These are phyloP conservation scores for Xylaria sp. DNA, from an alignment of 2,329 filamentous ascomycete species.

Conservation along the genomic window DNA sequence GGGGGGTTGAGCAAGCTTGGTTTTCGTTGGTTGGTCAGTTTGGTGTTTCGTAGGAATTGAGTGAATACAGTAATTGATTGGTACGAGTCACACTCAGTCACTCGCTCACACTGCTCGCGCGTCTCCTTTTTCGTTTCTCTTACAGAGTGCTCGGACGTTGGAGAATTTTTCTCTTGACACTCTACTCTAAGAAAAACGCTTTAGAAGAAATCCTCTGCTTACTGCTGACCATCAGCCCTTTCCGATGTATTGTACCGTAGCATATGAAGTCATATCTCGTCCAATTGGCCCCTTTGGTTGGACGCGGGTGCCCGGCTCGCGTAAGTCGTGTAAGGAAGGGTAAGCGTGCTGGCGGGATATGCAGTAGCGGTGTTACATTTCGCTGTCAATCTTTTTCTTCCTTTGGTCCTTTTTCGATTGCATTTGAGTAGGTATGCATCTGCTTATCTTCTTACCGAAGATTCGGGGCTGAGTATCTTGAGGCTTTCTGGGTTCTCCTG, in stretches of 20 bases:
- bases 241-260: too few relatives aligned
- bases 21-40: neutral
- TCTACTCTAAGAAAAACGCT: neutral
- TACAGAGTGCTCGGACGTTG: too few relatives aligned
- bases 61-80: neutral
- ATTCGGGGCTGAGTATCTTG: neutral
- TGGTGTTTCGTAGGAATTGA: conserved; percentile 21
- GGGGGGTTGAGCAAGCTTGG: neutral
- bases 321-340: neutral
- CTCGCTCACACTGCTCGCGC: too few relatives aligned
- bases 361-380: neutral
- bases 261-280: neutral
- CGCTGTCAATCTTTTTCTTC: neutral
- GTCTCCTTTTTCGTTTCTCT: too few relatives aligned
- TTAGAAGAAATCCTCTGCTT: too few relatives aligned
- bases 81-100: too few relatives aligned
- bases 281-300: neutral
- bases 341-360: neutral
- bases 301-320: neutral
- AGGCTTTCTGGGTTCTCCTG: neutral
- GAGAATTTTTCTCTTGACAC: neutral
- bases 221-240: too few relatives aligned
- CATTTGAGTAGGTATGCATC: neutral
- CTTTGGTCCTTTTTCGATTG: neutral
- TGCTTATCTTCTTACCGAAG: neutral